phyloP scores from a whole-genome alignment of 2,329 filamentous ascomycete genomes.

The Fusarium oxysporum region DNA sequence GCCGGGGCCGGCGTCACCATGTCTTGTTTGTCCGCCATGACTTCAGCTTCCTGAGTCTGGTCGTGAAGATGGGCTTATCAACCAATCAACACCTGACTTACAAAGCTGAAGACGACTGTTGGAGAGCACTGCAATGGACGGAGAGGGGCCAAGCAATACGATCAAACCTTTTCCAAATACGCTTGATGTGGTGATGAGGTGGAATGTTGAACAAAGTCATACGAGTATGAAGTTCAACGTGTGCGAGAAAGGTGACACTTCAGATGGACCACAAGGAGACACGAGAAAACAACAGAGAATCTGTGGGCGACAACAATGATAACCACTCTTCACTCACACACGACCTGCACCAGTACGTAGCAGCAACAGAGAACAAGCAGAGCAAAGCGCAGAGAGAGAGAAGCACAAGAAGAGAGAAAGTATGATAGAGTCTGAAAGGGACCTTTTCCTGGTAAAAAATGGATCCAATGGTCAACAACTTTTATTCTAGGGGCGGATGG shows the following conservation, averaged over 20 bases:
- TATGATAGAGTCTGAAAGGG: slow-evolving; percentile 30
- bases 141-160: background rate
- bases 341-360: slow-evolving; percentile 18
- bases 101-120: background rate
- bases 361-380: slow-evolving; percentile 24
- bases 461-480: slow-evolving; percentile 27
- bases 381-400: slow-evolving; percentile 12
- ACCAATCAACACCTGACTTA: background rate
- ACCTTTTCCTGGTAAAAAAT: slow-evolving; percentile 32
- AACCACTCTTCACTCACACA: slow-evolving; percentile 8
- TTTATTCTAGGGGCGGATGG: slow-evolving; percentile 33
- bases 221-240: slow-evolving; percentile 10
- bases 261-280: background rate
- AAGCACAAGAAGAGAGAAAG: slow-evolving; percentile 32
- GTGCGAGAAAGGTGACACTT: slow-evolving; percentile 1
- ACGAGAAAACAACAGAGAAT: slow-evolving; percentile 2
- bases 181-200: background rate
- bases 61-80: background rate
- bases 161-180: background rate
- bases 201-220: background rate
- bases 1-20: slow-evolving; percentile 28
- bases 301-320: background rate
- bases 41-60: slow-evolving; percentile 15
- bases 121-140: background rate
- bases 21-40: slow-evolving; percentile 33